A percentile compares a stretch with the other conserved stretches of the same genome.
phyloP scores from a whole-genome alignment of 495 filamentous ascomycete genomes.

The Podospora tetraspora region DNA sequence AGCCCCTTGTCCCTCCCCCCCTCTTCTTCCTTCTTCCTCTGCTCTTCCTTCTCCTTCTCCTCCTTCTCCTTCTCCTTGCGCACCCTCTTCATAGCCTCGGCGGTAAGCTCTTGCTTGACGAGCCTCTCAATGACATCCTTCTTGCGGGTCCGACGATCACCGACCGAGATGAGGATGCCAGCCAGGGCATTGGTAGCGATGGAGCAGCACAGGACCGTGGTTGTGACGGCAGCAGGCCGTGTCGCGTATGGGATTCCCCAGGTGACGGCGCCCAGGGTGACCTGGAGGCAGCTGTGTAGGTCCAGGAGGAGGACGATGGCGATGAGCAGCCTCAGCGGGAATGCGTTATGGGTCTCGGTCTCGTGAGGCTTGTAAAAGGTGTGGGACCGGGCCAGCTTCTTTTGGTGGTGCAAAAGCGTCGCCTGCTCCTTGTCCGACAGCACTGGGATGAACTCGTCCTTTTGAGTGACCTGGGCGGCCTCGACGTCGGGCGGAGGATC shows the following conservation, averaged over 20 bases:
- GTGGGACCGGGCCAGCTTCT: slow-evolving; percentile 68
- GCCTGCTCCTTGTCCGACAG: slow-evolving; percentile 57
- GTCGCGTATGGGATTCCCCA: slow-evolving; percentile 62
- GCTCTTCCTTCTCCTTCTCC: slow-evolving; percentile 13
- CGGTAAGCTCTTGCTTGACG: slow-evolving; percentile 65
- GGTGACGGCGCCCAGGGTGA: slow-evolving; percentile 67
- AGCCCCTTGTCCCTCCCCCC: neutral
- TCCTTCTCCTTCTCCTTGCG: slow-evolving; percentile 52
- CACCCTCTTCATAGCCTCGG: slow-evolving; percentile 65
- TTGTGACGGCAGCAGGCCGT: slow-evolving; percentile 64
- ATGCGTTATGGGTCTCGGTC: slow-evolving; percentile 71
- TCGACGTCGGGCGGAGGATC: neutral
- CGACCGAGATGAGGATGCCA: slow-evolving; percentile 66
- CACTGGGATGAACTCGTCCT: slow-evolving; percentile 48
- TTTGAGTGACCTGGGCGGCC: slow-evolving; percentile 14
- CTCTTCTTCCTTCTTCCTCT: slow-evolving; percentile 1
- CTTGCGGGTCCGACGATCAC: slow-evolving; percentile 67
- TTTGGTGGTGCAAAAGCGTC: slow-evolving; percentile 63
- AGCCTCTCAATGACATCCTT: slow-evolving; percentile 75
- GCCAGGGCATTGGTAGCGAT: slow-evolving; percentile 67
- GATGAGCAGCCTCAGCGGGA: slow-evolving; percentile 64
- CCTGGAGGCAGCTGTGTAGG: slow-evolving; percentile 67
- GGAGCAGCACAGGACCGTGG: slow-evolving; percentile 70
- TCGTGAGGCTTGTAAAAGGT: slow-evolving; percentile 85
- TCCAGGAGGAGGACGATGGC: slow-evolving; percentile 70